Percentiles rank a stretch among this genome's conserved stretches.
phyloP scores from a whole-genome alignment of 208 protist species.

The Kentomonas sorsogonicus region DNA sequence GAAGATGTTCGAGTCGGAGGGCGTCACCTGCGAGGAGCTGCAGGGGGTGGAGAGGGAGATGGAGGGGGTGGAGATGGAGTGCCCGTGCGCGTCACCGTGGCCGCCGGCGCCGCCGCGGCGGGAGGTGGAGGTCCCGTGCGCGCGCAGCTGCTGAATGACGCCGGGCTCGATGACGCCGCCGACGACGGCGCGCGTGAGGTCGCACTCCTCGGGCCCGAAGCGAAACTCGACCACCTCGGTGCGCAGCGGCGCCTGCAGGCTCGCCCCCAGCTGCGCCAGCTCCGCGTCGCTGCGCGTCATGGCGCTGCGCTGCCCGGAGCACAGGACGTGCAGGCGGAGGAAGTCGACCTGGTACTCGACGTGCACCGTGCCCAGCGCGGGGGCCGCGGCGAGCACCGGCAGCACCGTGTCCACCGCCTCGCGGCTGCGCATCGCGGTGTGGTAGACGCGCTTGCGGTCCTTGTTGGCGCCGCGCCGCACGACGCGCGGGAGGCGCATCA shows the following conservation, averaged over 20 bases:
- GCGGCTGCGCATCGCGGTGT: conserved; percentile 47
- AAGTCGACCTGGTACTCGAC: conserved; percentile 83
- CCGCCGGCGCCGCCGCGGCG: no score
- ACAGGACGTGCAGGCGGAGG: conserved; percentile 41
- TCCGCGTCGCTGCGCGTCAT: conserved; percentile 22
- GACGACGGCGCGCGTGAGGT: conserved; percentile 44
- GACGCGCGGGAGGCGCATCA: conserved; percentile 56
- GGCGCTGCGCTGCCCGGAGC: conserved; percentile 16
- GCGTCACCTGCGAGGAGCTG: no score
- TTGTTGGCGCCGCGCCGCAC: conserved; percentile 68
- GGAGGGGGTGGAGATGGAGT: background rate
- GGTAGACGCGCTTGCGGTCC: conserved; percentile 74
- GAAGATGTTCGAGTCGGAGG: no score
- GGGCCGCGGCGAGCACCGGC: background rate
- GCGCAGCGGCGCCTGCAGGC: conserved; percentile 35
- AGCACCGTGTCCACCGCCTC: conserved; percentile 39
- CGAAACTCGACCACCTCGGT: conserved; percentile 54
- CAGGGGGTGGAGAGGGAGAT: background rate
- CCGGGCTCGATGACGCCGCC: background rate
- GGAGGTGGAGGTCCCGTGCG: no score
- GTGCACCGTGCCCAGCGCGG: conserved; percentile 24
- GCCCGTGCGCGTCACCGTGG: no score
- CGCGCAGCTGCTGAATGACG: background rate
- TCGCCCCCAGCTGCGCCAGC: conserved; percentile 21
- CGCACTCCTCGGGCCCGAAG: conserved; percentile 33